Evolutionary conservation across 805 yeast genomes (phyloP).

Genomic region (Brettanomyces naardenensis): DNA sequence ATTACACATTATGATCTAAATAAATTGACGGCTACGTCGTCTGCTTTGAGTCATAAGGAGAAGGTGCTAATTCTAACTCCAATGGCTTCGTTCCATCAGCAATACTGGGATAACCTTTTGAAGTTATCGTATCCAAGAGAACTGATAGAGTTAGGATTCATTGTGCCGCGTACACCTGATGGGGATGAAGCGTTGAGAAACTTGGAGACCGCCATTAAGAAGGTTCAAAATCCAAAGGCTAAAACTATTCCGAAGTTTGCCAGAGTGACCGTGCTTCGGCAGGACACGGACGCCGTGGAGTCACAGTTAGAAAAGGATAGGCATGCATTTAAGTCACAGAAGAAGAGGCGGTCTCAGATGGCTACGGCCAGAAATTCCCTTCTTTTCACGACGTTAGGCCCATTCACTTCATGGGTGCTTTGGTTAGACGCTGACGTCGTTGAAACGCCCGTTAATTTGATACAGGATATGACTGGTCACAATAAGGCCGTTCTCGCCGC

Average conservation of each 20-base stretch:
- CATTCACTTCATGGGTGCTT: constrained; percentile 87
- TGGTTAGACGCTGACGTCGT: constrained; percentile 96
- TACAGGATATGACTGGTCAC: constrained; percentile 82
- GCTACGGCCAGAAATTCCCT: constrained; percentile 91
- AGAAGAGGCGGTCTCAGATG: constrained; percentile 84
- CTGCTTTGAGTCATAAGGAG: constrained; percentile 70
- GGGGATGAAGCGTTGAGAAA: constrained; percentile 74
- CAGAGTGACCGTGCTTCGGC: constrained; percentile 82
- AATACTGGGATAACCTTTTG: constrained; percentile 81
- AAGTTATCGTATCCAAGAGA: constrained; percentile 76
- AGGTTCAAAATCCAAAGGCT: constrained; percentile 51
- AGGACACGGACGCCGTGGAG: constrained; percentile 72
- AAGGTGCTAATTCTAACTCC: constrained; percentile 85
- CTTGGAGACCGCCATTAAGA: constrained; percentile 70
- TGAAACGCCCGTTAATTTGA: constrained; percentile 75
- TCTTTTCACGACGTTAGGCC: constrained; percentile 79
- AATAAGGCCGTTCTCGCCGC: constrained; percentile 86
- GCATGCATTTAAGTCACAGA: constrained; percentile 81
- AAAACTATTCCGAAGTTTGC: constrained; percentile 57
- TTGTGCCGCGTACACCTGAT: constrained; percentile 71
- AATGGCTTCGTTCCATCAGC: constrained; percentile 75
- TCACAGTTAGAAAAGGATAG: constrained; percentile 70
- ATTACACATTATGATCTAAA: constrained; percentile 82
- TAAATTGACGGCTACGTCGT: constrained; percentile 59
- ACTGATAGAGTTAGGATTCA: constrained; percentile 82